phyloP scores from a whole-genome alignment of 2,329 filamentous ascomycete genomes.

The Fusarium stilboides region DNA sequence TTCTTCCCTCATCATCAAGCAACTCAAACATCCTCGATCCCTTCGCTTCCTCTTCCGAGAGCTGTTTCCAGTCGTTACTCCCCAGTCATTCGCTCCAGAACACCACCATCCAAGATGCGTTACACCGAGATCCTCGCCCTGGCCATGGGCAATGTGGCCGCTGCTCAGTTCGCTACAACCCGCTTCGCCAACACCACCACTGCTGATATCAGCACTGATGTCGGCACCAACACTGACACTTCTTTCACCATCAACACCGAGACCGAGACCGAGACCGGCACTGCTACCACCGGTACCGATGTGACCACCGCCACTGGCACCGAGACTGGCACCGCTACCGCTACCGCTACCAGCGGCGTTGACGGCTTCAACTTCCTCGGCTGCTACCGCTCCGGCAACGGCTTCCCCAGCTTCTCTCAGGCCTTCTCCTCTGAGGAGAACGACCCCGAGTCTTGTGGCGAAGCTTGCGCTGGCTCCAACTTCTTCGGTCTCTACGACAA shows the following conservation, averaged over 20 bases:
- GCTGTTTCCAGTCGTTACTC: constrained; percentile 47
- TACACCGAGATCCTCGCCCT: constrained; percentile 51
- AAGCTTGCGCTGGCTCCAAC: constrained; percentile 42
- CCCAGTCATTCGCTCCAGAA: constrained; percentile 48
- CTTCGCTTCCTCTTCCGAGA: constrained; percentile 51
- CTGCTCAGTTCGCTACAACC: constrained; percentile 43
- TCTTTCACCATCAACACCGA: neutral
- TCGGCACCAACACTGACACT: constrained; percentile 12
- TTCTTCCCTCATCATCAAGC: constrained; percentile 44
- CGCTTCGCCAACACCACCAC: constrained; percentile 29
- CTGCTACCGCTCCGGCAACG: constrained; percentile 48
- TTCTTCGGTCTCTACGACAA: constrained; percentile 48
- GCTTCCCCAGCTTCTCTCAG: constrained; percentile 49
- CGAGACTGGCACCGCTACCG: constrained; percentile 9
- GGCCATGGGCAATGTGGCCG: constrained; percentile 52
- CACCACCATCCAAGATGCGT: constrained; percentile 51
- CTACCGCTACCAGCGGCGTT: constrained; percentile 17
- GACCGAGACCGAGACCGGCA: constrained; percentile 10
- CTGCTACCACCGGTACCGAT: constrained; percentile 6
- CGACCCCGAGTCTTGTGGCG: constrained; percentile 42
- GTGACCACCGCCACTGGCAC: constrained; percentile 10
- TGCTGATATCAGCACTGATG: neutral
- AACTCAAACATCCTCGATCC: constrained; percentile 52
- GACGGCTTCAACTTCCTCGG: constrained; percentile 47
- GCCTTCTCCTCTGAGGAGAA: constrained; percentile 32